phyloP scores from a whole-genome alignment of 106 monocot species.

The Dioscorea dumetorum region DNA sequence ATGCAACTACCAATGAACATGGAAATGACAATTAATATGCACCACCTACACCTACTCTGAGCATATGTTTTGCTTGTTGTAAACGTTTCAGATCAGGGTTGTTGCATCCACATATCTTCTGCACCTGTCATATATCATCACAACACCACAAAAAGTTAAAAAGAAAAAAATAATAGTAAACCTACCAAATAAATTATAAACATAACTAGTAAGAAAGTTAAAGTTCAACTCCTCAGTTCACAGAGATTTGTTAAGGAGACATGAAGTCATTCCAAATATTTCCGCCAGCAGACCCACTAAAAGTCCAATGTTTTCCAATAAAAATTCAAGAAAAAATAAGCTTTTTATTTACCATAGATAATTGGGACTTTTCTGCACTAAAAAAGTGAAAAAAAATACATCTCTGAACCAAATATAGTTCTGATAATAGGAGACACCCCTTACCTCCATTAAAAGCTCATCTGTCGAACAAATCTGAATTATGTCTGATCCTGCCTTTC shows the following conservation, averaged over 20 bases:
- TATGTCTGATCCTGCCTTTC: slow-evolving; percentile 19
- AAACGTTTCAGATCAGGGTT: slow-evolving; percentile 38
- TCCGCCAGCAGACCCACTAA: too few species aligned
- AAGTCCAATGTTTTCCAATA: background rate
- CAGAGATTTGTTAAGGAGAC: too few species aligned
- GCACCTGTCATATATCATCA: slow-evolving; percentile 23
- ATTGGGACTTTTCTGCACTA: background rate
- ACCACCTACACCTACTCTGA: slow-evolving; percentile 32
- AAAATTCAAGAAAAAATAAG: background rate
- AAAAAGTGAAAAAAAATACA: background rate
- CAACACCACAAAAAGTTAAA: background rate
- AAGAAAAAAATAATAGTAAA: background rate
- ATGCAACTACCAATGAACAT: background rate
- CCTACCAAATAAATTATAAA: background rate
- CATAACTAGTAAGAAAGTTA: background rate
- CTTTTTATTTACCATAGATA: background rate
- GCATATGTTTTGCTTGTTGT: slow-evolving; percentile 24
- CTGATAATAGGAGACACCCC: background rate
- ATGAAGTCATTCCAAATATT: too few species aligned
- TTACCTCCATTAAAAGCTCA: slow-evolving; percentile 41
- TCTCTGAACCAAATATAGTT: background rate
- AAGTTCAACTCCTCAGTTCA: background rate
- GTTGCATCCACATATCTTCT: slow-evolving; percentile 24
- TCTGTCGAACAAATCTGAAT: slow-evolving; percentile 43
- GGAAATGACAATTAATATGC: background rate